Evolutionary conservation across 2,329 filamentous ascomycete species (phyloP), one percentile per base, ranked within the genome.

Genomic region (Clonostachys byssicola): DNA sequence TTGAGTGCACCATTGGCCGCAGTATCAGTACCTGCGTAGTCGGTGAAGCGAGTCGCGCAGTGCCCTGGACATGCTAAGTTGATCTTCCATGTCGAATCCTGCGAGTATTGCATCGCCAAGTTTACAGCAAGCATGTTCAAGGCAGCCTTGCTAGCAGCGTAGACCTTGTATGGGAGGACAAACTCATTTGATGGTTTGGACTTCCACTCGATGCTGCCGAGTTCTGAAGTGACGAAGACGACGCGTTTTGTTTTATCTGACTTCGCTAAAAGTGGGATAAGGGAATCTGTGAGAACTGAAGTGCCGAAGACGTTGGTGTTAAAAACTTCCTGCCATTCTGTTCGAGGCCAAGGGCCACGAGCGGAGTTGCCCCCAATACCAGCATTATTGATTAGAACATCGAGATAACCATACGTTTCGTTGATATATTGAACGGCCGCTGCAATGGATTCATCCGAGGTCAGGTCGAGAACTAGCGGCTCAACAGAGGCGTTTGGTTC

Each of bases 241-340:
- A 72, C 48, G 3, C 68, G 63, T 23, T 54, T 49, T 30, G 23
- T 30, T 30, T 30, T 30, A 30, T 30, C 23, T 2, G 62, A 51
- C 34, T 51, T 57, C 12, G 42, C 54, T 0, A 69, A 51, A 9
- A 67, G 56, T 0, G 66, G 65, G 3, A 60, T 35, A 1, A 64
- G 47, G 0, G 48, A 53, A 2, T 63, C 54, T 0, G 58, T 64
- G 2, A 69, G 23, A 7, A 49, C 47, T 1, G 56, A 65, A n/a
- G 43, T 42, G 56, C 17, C 60, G 52, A 78, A 58, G 16, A 76
- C 68, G 52, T 78, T 78, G 42, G 76, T 64, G 4, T 67, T 70
- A 43, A 76, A 54, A 33, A 61, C 63, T 10, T 63, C 55, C 0
- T 72, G 60, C 47, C 65, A 67, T 13, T 53, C 54, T 55, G 77